Evolutionary conservation across 1,139 yeast genomes (phyloP), one percentile per base, ranked within the genome.

Genomic region (Yamadazyma pseudoaaseri): DNA sequence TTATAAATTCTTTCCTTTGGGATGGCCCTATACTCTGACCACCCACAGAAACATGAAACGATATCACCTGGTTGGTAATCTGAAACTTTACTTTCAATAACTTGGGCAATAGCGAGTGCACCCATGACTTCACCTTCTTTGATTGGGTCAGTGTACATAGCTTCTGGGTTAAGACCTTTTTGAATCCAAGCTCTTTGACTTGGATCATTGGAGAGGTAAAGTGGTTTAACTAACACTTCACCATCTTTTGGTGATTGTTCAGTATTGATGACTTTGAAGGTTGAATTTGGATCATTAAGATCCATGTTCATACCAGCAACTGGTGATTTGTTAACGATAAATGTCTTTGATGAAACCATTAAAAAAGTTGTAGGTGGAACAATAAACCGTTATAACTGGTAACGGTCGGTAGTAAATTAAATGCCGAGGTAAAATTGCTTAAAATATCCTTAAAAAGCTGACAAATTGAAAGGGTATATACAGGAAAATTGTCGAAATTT

Each of bases 131-230:
- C 69, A 22, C 79, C 80, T 32, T 65, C 56, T 27, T 57, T 48
- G 13, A 74, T 63, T 10, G 80, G 77, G 4, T 65, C 62, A 7
- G 65, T 57, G 49, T 80, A 80, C 37, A 67, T 60, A 43, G 70
- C 61, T 31, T 58, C 65, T 4, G 63, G 59, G 12, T 68, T 55
- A 11, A 65, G 54, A 36, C 56, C 62, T 37, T 64, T 65, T 38
- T 62, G 65, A 32, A 79, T 77, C 82, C 84, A 79, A 33, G 71
- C 68, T 54, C 81, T 73, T 51, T 79, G 85, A 8, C 82, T 75
- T 11, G 86, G 86, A 50, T 80, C 86, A 47, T 80, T 78, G 25
- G 85, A 77, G n/a, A 79, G 49, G 38, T 66, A 69, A 30, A 73
- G 44, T 5, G 65, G 55, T 52, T 75, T 70, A 17, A 78, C 61